These are phyloP conservation scores for Russula sp. DNA, from an alignment of 768 basidiomycete species.

Conservation along the genomic window DNA sequence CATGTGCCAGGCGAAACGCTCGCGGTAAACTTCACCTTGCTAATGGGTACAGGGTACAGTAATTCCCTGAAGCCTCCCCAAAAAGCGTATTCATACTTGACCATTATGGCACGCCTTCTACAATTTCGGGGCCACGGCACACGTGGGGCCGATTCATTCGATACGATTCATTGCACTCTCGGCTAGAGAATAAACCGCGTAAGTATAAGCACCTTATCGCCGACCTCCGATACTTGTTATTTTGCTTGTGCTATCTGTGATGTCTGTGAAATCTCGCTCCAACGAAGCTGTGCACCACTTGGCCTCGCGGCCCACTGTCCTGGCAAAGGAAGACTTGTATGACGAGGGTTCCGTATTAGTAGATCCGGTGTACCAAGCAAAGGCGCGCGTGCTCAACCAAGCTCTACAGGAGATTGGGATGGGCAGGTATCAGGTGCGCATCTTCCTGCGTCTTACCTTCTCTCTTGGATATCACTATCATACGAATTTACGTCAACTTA, in stretches of 20 bases:
- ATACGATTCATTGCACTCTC: no score
- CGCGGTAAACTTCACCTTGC: background rate
- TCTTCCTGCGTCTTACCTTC: background rate
- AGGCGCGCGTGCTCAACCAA: constrained; percentile 50
- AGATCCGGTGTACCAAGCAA: constrained; percentile 55
- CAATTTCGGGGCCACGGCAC: background rate
- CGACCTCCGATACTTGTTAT: no score
- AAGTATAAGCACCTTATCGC: no score
- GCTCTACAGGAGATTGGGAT: constrained; percentile 64
- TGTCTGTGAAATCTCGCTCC: constrained; percentile 1
- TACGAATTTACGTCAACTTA: constrained; percentile 26
- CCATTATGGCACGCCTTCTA: background rate
- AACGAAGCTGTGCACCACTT: background rate
- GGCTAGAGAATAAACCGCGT: background rate
- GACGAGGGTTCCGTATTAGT: constrained; percentile 27
- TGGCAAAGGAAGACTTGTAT: constrained; percentile 11
- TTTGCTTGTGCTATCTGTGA: background rate
- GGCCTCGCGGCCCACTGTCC: background rate
- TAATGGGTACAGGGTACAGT: background rate
- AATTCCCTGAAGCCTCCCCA: background rate
- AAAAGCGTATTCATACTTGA: no score
- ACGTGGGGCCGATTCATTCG: background rate
- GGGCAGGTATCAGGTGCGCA: constrained; percentile 59
- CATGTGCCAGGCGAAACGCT: background rate
- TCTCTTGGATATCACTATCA: background rate